phyloP scores from a whole-genome alignment of 805 yeast genomes.

The Clavispora phyllophila region DNA sequence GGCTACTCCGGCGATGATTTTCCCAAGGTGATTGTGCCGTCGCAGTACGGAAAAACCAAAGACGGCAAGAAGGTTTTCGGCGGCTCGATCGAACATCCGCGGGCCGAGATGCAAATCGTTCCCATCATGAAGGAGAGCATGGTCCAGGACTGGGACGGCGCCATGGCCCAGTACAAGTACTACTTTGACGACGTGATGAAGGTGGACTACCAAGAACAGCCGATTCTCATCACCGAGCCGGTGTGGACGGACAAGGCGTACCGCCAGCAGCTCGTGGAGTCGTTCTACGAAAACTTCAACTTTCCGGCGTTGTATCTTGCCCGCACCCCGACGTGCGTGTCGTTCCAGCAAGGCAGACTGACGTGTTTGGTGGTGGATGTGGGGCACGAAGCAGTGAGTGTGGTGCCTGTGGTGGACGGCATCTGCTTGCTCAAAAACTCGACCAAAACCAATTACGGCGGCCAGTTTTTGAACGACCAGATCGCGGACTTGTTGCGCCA shows the following conservation, averaged over 20 bases:
- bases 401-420: constrained; percentile 81
- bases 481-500: constrained; percentile 36
- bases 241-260: constrained; percentile 72
- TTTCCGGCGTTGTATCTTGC: constrained; percentile 81
- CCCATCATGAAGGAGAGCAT: constrained; percentile 58
- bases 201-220: constrained; percentile 60
- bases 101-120: constrained; percentile 45
- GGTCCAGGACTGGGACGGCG: constrained; percentile 83
- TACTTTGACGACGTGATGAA: constrained; percentile 48
- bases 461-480: constrained; percentile 58
- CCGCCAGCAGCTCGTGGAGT: constrained; percentile 66
- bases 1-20: constrained; percentile 93
- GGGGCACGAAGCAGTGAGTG: constrained; percentile 74
- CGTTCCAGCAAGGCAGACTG: constrained; percentile 86
- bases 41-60: constrained; percentile 43
- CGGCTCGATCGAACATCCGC: constrained; percentile 46
- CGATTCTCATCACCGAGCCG: constrained; percentile 80
- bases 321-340: constrained; percentile 79
- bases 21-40: constrained; percentile 73
- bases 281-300: constrained; percentile 59
- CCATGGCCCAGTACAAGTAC: constrained; percentile 66
- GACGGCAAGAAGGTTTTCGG: constrained; percentile 28
- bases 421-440: constrained; percentile 67
- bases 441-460: constrained; percentile 69
- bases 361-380: constrained; percentile 81